These are phyloP conservation scores for Pontederia paniculata DNA, from an alignment of 176 grass and related monocot species.

Conservation along the genomic window DNA sequence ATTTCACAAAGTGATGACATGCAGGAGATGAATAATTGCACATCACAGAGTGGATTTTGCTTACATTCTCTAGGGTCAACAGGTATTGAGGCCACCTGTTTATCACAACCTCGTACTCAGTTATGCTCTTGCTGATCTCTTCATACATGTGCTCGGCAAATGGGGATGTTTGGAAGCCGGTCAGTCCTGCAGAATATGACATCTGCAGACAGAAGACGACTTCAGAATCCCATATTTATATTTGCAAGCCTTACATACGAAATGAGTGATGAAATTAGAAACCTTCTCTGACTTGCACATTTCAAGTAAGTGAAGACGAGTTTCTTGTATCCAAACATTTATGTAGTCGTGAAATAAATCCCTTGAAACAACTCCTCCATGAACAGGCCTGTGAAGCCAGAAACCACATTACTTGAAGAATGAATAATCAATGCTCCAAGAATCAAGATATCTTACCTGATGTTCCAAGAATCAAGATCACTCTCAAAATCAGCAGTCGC, in stretches of 20 bases:
- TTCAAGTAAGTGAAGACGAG: constrained; percentile 75
- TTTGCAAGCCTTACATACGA: too few relatives aligned
- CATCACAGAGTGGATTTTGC: neutral
- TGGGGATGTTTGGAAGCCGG: constrained; percentile 28
- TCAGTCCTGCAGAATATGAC: constrained; percentile 20
- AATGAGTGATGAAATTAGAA: neutral
- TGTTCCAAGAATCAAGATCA: constrained; percentile 75
- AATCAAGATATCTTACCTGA: constrained; percentile 42
- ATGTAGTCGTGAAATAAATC: constrained; percentile 86
- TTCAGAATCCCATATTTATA: constrained; percentile 25
- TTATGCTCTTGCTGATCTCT: constrained; percentile 74
- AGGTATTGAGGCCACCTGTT: constrained; percentile 93
- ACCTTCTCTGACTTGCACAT: constrained; percentile 86
- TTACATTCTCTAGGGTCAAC: constrained; percentile 72
- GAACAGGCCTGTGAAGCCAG: constrained; percentile 38
- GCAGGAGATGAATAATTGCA: neutral
- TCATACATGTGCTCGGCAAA: constrained; percentile 77
- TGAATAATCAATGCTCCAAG: neutral
- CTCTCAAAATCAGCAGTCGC: constrained; percentile 83
- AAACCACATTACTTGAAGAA: neutral
- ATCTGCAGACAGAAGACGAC: constrained; percentile 21
- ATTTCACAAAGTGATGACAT: constrained; percentile 1
- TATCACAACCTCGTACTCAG: constrained; percentile 80
- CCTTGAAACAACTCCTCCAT: constrained; percentile 76
- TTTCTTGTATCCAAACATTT: constrained; percentile 88